Conservation (phyloP, 192 early-diverging fungal genomes). For the Entomortierella lignicola region DNA sequence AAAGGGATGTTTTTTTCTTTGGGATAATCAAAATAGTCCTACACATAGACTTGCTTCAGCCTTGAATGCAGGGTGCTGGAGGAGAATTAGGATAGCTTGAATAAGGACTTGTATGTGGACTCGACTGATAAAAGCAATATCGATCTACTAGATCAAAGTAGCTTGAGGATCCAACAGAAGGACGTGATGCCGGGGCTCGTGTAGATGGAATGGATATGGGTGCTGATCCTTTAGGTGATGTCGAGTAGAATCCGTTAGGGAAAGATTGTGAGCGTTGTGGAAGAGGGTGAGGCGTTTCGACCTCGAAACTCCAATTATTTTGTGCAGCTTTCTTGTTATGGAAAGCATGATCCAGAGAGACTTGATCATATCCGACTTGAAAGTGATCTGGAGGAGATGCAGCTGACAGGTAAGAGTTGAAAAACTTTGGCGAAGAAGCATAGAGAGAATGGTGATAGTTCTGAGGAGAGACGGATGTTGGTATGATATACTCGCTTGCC, state of each 20-base stretch:
- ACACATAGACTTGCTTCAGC: conserved; percentile 1
- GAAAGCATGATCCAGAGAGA: conserved; percentile 5
- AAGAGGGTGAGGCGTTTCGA: not conserved
- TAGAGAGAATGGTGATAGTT: conserved; percentile 32
- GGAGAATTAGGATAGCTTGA: conserved; percentile 47
- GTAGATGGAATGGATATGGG: conserved; percentile 51
- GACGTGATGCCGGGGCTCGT: conserved; percentile 10
- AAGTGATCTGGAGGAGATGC: conserved; percentile 47
- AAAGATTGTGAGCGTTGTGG: conserved; percentile 25
- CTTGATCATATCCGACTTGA: conserved; percentile 23
- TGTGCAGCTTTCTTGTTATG: not conserved
- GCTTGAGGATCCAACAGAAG: conserved; percentile 55
- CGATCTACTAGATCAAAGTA: conserved; percentile 66
- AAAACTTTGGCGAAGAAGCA: conserved; percentile 48
- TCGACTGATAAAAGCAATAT: conserved; percentile 65
- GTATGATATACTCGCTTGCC: conserved; percentile 40
- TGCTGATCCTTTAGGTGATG: conserved; percentile 28
- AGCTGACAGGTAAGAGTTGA: conserved; percentile 20
- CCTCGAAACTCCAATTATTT: conserved; percentile 32
- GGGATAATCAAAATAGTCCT: not conserved
- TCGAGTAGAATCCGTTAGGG: conserved; percentile 14
- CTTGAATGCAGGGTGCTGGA: conserved; percentile 45
- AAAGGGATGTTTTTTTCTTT: too few relatives aligned
- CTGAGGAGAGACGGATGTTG: conserved; percentile 15
- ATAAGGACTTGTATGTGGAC: conserved; percentile 43